Evolutionary conservation across 768 basidiomycete species (phyloP), one percentile per base, ranked within the genome.

Genomic region (Russula foetens): DNA sequence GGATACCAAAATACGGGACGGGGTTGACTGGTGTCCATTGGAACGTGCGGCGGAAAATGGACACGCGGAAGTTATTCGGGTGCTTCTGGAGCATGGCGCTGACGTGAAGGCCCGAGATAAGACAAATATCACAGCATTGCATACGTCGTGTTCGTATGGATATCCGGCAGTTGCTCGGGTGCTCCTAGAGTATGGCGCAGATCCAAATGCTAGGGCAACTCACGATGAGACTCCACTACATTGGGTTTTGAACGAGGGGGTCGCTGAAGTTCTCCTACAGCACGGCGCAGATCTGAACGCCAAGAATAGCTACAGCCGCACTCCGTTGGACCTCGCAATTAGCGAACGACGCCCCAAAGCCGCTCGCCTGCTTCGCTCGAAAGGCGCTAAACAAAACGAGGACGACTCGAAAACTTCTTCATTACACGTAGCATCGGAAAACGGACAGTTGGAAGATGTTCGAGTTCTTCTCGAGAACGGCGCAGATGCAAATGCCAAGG

Each of bases 61-160:
- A 35, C 35, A 35, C 14, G 35, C 14, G 9, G 9, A 23, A 11
- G 1, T 53, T 4, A 19, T 9, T 38, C 51, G 2, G 3, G 29
- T 33, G 29, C 49, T 50, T 12, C 31, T 50, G 12, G 21, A 33
- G 14, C n/a, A 50, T 4, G 35, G 51, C 9, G 38, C 24, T 1
- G 24, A 52, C 11, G 17, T 8, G 6, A 39, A 24, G 15, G 24
- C 35, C 17, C 14, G 0, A 24, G 38, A 23, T 7, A 2, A 11
- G 0, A 0, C 19, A 1, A 4, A 19, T 0, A 2, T 2, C 0
- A 52, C 4, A 1, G 35, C 51, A 15, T n/a, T 52, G 14, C 4
- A 11, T 4, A 2, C 1, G 23, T 17, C 51, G 4, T 39, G 17
- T 7, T 1, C 1, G 0, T 1, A 19, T 1, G 38, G 24, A 15